Evolutionary conservation across 2,329 filamentous ascomycete species (phyloP).

Genomic region (Stachybotrys echinatus): DNA sequence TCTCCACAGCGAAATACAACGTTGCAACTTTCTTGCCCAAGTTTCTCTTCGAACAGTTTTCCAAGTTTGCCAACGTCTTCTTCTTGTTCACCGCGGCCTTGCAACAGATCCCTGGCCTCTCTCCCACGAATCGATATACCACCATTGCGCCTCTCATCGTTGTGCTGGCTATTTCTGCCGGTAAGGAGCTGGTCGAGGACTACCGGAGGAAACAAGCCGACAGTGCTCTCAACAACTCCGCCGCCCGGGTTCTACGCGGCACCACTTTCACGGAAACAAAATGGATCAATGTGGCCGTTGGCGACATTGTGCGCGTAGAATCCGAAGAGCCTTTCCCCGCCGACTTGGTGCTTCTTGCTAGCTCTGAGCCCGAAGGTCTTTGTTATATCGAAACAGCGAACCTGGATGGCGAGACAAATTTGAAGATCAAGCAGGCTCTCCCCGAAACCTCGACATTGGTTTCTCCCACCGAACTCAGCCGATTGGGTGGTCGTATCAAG

Average conservation of each 20-base stretch:
- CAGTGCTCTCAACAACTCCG: slow-evolving; percentile 80
- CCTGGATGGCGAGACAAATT: slow-evolving; percentile 92
- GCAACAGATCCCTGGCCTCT: slow-evolving; percentile 92
- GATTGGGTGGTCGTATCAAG: slow-evolving; percentile 78
- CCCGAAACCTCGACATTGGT: slow-evolving; percentile 88
- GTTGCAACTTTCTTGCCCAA: slow-evolving; percentile 88
- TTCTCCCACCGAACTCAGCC: slow-evolving; percentile 77
- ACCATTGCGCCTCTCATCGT: slow-evolving; percentile 92
- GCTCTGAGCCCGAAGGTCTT: slow-evolving; percentile 92
- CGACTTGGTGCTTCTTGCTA: slow-evolving; percentile 85
- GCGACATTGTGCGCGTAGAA: slow-evolving; percentile 87
- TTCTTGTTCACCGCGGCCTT: slow-evolving; percentile 95
- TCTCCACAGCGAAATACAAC: slow-evolving; percentile 98
- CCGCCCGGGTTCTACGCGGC: slow-evolving; percentile 75
- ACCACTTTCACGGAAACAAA: slow-evolving; percentile 80
- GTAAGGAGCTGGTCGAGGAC: slow-evolving; percentile 92
- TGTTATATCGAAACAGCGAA: slow-evolving; percentile 99
- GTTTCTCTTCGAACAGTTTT: slow-evolving; percentile 97
- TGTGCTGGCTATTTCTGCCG: slow-evolving; percentile 88
- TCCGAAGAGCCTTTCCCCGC: slow-evolving; percentile 94
- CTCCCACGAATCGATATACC: slow-evolving; percentile 91
- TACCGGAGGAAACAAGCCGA: slow-evolving; percentile 86
- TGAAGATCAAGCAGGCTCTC: slow-evolving; percentile 97
- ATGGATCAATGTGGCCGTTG: slow-evolving; percentile 91
- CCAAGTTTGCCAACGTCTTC: slow-evolving; percentile 98